Conservation (phyloP, 169 alveolate species). For the Plasmodium vivax region DNA sequence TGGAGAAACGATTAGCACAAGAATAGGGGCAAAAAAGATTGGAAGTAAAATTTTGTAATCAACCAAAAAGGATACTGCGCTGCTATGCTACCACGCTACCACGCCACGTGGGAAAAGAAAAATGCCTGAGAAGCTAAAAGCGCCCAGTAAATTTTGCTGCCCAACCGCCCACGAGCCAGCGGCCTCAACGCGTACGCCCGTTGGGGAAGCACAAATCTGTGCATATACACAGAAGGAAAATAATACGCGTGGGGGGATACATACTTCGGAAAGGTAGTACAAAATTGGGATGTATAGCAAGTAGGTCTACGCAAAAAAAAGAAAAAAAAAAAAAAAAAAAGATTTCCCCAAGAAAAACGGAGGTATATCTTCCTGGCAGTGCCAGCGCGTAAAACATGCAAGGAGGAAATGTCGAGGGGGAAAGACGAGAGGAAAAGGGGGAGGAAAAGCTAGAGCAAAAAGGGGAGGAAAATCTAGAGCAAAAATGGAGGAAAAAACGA, state of each 20-base stretch:
- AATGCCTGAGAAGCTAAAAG: neutral
- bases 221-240: neutral
- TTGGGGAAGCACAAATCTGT: neutral
- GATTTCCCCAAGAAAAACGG: neutral
- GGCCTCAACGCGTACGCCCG: neutral
- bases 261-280: neutral
- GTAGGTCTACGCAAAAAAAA: neutral
- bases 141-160: neutral
- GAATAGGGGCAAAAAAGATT: neutral
- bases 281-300: neutral
- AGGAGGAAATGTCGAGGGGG: neutral
- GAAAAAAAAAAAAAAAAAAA: neutral
- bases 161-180: neutral
- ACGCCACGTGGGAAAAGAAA: neutral
- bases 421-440: neutral
- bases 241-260: neutral
- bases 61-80: neutral
- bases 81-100: neutral
- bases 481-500: conserved; percentile 4
- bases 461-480: no score
- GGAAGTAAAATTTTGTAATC: neutral
- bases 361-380: neutral
- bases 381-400: neutral
- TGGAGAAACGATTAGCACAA: neutral
- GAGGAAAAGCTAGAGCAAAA: no score